A percentile compares a stretch with the other conserved stretches of the same genome.
These are phyloP conservation scores for Coprinopsis cinerea DNA, from an alignment of 768 basidiomycete genomes.

Conservation along the genomic window DNA sequence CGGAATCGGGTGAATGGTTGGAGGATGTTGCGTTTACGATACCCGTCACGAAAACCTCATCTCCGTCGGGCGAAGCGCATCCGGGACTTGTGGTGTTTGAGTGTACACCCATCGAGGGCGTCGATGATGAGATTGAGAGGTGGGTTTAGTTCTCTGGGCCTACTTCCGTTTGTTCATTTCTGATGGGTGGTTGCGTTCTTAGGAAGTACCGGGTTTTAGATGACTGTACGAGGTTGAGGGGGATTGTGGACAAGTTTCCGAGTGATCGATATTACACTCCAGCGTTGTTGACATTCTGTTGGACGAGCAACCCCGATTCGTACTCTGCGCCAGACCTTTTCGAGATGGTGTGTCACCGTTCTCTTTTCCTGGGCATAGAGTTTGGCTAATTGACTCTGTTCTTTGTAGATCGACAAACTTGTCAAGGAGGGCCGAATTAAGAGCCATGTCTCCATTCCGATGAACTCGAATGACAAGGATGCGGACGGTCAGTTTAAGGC, in stretches of 20 bases:
- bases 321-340: slow-evolving; percentile 42
- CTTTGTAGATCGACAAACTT: slow-evolving; percentile 42
- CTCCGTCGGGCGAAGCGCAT: slow-evolving; percentile 13
- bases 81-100: slow-evolving; percentile 77
- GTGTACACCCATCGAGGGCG: slow-evolving; percentile 58
- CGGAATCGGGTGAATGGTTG: slow-evolving; percentile 56
- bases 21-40: slow-evolving; percentile 58
- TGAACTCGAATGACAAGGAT: slow-evolving; percentile 49
- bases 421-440: slow-evolving; percentile 35
- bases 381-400: neutral
- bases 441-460: slow-evolving; percentile 38
- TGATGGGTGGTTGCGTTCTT: slow-evolving; percentile 5
- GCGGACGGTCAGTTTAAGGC: slow-evolving; percentile 50
- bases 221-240: slow-evolving; percentile 65
- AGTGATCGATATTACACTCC: slow-evolving; percentile 54
- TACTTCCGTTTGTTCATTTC: neutral
- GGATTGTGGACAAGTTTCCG: slow-evolving; percentile 52
- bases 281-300: slow-evolving; percentile 54
- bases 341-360: slow-evolving; percentile 49
- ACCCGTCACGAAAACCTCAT: slow-evolving; percentile 29
- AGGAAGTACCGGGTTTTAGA: slow-evolving; percentile 71
- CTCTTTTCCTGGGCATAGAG: slow-evolving; percentile 2
- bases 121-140: slow-evolving; percentile 64
- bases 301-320: slow-evolving; percentile 43
- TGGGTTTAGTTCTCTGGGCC: slow-evolving; percentile 22